Evolutionary conservation across 768 basidiomycete species (phyloP).

Genomic region (Tulasnella sp.): DNA sequence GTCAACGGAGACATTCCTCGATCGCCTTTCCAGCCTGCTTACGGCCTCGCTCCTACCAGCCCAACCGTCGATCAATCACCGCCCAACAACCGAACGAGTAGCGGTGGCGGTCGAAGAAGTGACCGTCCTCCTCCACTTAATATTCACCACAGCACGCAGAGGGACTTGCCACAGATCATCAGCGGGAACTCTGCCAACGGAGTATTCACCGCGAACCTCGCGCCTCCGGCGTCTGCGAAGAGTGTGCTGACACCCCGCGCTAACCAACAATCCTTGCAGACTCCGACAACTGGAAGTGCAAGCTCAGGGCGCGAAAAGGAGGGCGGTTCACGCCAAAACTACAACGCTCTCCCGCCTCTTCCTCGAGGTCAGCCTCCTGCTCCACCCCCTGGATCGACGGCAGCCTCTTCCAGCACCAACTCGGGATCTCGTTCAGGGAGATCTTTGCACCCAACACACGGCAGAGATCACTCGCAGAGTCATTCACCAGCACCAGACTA

Average conservation of each 20-base stretch:
- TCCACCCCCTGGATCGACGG: constrained; percentile 38
- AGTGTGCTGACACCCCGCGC: constrained; percentile 35
- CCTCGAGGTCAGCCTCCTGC: constrained; percentile 64
- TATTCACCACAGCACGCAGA: constrained; percentile 52
- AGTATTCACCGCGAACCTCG: constrained; percentile 37
- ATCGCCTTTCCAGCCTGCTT: constrained; percentile 33
- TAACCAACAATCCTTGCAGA: constrained; percentile 32
- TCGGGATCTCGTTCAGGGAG: constrained; percentile 31
- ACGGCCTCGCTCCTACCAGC: constrained; percentile 33
- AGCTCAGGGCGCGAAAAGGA: constrained; percentile 36
- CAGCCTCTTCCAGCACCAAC: constrained; percentile 41
- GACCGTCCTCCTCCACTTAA: constrained; percentile 79
- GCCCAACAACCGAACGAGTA: constrained; percentile 9
- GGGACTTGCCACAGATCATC: constrained; percentile 69
- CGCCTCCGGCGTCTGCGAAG: constrained; percentile 38
- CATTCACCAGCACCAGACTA: constrained; percentile 48
- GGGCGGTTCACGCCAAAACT: constrained; percentile 44
- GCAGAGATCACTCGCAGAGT: constrained; percentile 53
- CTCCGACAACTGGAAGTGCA: constrained; percentile 32
- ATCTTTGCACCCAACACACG: constrained; percentile 39
- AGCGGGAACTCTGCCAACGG: constrained; percentile 44
- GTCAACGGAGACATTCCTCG: constrained; percentile 27
- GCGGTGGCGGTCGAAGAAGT: constrained; percentile 47
- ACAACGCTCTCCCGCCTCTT: constrained; percentile 66
- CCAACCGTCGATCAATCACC: constrained; percentile 12